These are phyloP conservation scores for Penicillium italicum DNA, from an alignment of 2,329 filamentous ascomycete genomes.

Conservation along the genomic window DNA sequence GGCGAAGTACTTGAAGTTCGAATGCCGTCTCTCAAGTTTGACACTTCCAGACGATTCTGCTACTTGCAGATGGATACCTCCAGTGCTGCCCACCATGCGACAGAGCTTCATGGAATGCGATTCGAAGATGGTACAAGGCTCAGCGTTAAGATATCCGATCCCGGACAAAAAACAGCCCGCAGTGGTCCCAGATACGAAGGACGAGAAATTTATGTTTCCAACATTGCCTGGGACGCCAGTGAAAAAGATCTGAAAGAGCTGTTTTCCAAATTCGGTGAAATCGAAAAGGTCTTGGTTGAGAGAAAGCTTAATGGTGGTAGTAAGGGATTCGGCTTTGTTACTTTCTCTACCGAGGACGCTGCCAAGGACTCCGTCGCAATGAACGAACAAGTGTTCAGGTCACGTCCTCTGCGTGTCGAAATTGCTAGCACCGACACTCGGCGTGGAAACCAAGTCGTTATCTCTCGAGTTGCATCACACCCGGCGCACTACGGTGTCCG, in stretches of 20 bases:
- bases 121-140: constrained; percentile 68
- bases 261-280: constrained; percentile 71
- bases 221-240: constrained; percentile 59
- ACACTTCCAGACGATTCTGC: constrained; percentile 86
- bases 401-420: constrained; percentile 64
- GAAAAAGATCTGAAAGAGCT: constrained; percentile 67
- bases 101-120: constrained; percentile 65
- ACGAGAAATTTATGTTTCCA: constrained; percentile 75
- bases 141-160: constrained; percentile 79
- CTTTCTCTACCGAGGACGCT: constrained; percentile 68
- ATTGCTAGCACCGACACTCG: constrained; percentile 44
- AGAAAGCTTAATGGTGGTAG: constrained; percentile 64
- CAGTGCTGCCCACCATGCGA: constrained; percentile 67
- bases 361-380: constrained; percentile 63
- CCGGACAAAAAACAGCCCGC: constrained; percentile 70
- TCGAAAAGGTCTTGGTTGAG: constrained; percentile 70
- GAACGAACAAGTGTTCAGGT: constrained; percentile 67
- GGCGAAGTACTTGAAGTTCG: constrained; percentile 82
- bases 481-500: constrained; percentile 36
- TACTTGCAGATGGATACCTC: constrained; percentile 82
- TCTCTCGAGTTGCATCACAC: constrained; percentile 40
- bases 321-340: constrained; percentile 76
- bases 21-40: constrained; percentile 86
- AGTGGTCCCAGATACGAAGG: constrained; percentile 80
- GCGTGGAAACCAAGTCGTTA: constrained; percentile 44